These are phyloP conservation scores for Cercophora newfieldiana DNA, from an alignment of 495 filamentous ascomycete genomes.

Conservation along the genomic window DNA sequence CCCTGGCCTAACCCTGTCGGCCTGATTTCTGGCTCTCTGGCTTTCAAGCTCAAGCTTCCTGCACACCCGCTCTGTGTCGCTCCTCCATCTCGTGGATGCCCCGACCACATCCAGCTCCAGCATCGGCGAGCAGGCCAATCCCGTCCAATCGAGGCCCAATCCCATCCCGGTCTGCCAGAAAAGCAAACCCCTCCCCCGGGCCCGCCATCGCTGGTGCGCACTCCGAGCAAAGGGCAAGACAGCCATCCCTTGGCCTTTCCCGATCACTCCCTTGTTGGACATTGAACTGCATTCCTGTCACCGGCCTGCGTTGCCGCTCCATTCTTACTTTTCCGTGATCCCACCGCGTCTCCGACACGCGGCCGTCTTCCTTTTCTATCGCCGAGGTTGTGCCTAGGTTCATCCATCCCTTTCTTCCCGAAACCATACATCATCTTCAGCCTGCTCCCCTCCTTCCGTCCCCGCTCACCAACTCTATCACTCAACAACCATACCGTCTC, in stretches of 20 bases:
- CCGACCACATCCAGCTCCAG: constrained; percentile 7
- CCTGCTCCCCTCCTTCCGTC: background rate
- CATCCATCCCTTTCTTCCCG: background rate
- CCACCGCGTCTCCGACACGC: background rate
- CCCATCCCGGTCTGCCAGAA: constrained; percentile 24
- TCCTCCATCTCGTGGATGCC: background rate
- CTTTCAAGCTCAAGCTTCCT: background rate
- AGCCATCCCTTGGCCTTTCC: constrained; percentile 16
- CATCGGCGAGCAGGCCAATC: constrained; percentile 19
- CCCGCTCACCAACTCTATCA: background rate
- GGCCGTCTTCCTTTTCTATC: background rate
- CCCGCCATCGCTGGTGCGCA: constrained; percentile 11
- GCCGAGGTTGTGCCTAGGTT: background rate
- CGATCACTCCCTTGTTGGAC: constrained; percentile 14
- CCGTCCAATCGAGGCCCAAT: constrained; percentile 21
- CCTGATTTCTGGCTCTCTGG: background rate
- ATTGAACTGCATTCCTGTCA: constrained; percentile 19
- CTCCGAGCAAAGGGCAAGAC: constrained; percentile 19
- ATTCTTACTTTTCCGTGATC: constrained; percentile 11
- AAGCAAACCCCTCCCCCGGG: constrained; percentile 25
- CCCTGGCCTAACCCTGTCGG: constrained; percentile 6
- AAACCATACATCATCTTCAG: background rate
- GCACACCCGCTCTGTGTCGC: background rate
- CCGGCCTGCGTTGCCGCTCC: constrained; percentile 3
- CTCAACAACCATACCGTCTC: background rate